A percentile compares a stretch with the other conserved stretches of the same genome.
Evolutionary conservation across 2,329 filamentous ascomycete species (phyloP).

Genomic region (Fusarium drepaniforme): DNA sequence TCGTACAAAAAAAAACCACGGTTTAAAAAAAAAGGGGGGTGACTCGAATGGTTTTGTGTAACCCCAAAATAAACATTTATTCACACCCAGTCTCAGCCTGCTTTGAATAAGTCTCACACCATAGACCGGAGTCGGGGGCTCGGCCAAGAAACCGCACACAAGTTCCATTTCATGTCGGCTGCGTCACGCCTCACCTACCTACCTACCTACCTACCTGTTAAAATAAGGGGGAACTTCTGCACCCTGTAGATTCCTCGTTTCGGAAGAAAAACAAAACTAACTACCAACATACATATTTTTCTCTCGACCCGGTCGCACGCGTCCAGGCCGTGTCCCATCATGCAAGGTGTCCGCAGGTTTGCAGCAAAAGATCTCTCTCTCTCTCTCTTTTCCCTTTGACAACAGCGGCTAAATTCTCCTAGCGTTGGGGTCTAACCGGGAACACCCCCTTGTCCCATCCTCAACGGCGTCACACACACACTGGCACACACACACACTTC

Average conservation of each 20-base stretch:
- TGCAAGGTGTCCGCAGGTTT: not conserved
- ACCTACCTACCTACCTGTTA: not conserved
- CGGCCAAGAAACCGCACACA: not conserved
- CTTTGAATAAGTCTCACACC: not conserved
- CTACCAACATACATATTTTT: not conserved
- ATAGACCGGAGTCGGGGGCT: not conserved
- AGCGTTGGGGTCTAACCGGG: conserved; percentile 34
- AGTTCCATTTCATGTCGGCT: not conserved
- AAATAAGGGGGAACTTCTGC: not conserved
- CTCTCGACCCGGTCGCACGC: not conserved
- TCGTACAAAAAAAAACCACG: conserved; percentile 1
- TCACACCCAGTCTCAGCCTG: conserved; percentile 28
- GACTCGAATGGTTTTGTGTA: conserved; percentile 6
- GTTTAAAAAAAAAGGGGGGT: not conserved
- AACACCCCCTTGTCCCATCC: conserved; percentile 38
- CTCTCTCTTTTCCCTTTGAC: not conserved
- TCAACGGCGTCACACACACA: conserved; percentile 43
- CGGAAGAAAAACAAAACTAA: not conserved
- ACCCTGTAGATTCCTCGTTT: conserved; percentile 2
- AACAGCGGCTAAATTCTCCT: conserved; percentile 46
- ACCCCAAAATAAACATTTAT: conserved; percentile 4
- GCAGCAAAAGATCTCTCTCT: not conserved
- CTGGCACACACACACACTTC: conserved; percentile 13
- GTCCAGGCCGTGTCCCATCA: not conserved
- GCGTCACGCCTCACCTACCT: not conserved